Evolutionary conservation across 192 early-diverging fungal genomes (phyloP).

Genomic region (Cladochytrium replicatum): DNA sequence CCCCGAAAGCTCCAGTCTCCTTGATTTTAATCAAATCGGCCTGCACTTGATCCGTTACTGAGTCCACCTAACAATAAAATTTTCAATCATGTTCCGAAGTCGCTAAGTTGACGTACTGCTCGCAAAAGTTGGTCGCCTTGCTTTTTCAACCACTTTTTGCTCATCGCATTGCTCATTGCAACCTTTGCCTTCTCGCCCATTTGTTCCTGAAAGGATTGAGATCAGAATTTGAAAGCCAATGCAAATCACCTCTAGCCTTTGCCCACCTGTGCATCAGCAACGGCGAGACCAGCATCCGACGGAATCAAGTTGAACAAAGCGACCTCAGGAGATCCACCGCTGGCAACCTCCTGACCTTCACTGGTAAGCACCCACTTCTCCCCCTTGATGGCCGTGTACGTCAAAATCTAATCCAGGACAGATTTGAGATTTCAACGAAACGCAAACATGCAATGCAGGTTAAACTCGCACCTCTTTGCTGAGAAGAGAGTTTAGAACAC

Average conservation of each 20-base stretch:
- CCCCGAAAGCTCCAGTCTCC: slow-evolving; percentile 46
- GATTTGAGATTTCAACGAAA: no score
- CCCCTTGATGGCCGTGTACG: slow-evolving; percentile 62
- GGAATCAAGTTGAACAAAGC: slow-evolving; percentile 85
- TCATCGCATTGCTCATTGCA: slow-evolving; percentile 91
- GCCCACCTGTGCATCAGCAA: no score
- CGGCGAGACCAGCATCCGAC: no score
- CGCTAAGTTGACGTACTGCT: slow-evolving; percentile 10
- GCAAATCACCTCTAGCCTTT: no score
- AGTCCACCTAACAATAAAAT: slow-evolving; percentile 49
- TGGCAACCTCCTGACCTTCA: slow-evolving; percentile 78
- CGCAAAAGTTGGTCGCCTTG: slow-evolving; percentile 59
- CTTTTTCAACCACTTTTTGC: slow-evolving; percentile 98
- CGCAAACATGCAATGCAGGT: no score
- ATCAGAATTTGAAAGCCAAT: no score
- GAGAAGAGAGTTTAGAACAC: slow-evolving; percentile 74
- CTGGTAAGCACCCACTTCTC: slow-evolving; percentile 75
- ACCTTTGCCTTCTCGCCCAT: no score
- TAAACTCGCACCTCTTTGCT: slow-evolving; percentile 80
- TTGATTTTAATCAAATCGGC: slow-evolving; percentile 61
- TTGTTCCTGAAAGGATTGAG: no score
- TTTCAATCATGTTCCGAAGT: no score
- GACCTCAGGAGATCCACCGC: slow-evolving; percentile 86
- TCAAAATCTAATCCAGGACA: slow-evolving; percentile 55
- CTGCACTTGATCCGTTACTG: slow-evolving; percentile 76